Conservation (phyloP, 2,329 filamentous ascomycete genomes). For the Verticillium nubilum region DNA sequence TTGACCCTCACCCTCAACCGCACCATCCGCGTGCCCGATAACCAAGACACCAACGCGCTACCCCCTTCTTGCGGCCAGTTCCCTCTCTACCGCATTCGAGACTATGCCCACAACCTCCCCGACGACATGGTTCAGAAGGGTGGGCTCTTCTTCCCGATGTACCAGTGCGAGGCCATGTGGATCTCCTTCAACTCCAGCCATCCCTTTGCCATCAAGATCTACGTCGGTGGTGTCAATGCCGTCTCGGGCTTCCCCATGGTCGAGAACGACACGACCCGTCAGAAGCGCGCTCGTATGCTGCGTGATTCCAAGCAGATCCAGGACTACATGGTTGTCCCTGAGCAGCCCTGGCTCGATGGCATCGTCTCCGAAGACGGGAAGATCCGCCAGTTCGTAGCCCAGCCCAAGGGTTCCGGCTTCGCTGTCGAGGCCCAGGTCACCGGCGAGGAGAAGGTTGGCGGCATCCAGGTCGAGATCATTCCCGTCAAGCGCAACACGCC, state of each 20-base stretch:
- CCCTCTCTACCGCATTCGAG: conserved; percentile 27
- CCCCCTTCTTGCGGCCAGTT: conserved; percentile 31
- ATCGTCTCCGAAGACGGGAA: conserved; percentile 25
- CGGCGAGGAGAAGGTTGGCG: conserved; percentile 30
- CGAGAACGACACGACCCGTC: conserved; percentile 13
- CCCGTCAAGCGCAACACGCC: conserved; percentile 9
- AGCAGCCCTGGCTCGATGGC: conserved; percentile 34
- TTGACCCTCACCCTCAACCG: conserved; percentile 30
- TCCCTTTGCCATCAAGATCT: conserved; percentile 32
- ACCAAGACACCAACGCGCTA: conserved; percentile 20
- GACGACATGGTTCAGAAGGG: conserved; percentile 28
- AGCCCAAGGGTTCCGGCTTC: conserved; percentile 34
- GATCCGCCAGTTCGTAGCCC: conserved; percentile 43
- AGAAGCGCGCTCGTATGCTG: conserved; percentile 9
- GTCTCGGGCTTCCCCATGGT: conserved; percentile 26
- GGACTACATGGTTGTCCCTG: conserved; percentile 28
- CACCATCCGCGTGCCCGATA: conserved; percentile 37
- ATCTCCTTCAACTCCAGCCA: conserved; percentile 20
- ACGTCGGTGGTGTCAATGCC: conserved; percentile 32
- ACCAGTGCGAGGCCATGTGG: conserved; percentile 35
- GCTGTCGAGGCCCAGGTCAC: conserved; percentile 40
- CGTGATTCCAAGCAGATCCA: conserved; percentile 12
- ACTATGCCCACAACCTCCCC: conserved; percentile 26
- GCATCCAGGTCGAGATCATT: conserved; percentile 37
- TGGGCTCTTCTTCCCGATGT: conserved; percentile 41